Evolutionary conservation across 2,329 filamentous ascomycete species (phyloP), one percentile per base, ranked within the genome.

Genomic region (Alternaria alternata): DNA sequence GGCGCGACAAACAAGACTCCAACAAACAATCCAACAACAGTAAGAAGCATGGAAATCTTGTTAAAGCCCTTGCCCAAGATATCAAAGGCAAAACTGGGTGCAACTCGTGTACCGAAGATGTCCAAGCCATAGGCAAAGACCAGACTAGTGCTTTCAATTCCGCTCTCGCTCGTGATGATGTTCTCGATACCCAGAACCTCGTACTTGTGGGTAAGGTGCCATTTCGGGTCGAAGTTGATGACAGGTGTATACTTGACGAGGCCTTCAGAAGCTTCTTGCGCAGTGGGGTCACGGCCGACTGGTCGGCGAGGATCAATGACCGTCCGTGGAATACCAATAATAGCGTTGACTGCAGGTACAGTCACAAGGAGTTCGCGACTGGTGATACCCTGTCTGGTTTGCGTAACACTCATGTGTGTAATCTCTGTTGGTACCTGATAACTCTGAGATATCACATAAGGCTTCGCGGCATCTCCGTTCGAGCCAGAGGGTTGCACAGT

Each of bases 21-120:
- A 39, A 87, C 84, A 46, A 87, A 87, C 68, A 98, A 83, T 18
- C 92, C 94, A 41, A 91, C 83, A 38, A 99, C 93, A 1, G 95
- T 99, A 16, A 87, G 84, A 38, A 97, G 78, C 74, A 99, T 87
- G 69, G 93, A 91, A 57, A 93, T 75, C 83, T 96, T 97, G 76
- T 94, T 95, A 79, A 99, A 99, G 3, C 92, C 92, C 80, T 93
- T 95, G 63, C 93, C 95, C 16, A 99, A 82, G 42, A 98, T 88
- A 80, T 99, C 95, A 78, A 99, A 99, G 16, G 91, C 87, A 69
- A 91, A 88, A 78, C 93, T 97, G 1, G 95, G 95, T n/a, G 90
- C 88, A 11, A 96, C 87, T 53, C 93, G 85, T 1, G 93, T 94
- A 14, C 91, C 93, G 67, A 96, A 99, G 2, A 98, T 82, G 76